These are phyloP conservation scores for Leccinum uliginosum DNA, from an alignment of 768 basidiomycete species.

Conservation along the genomic window DNA sequence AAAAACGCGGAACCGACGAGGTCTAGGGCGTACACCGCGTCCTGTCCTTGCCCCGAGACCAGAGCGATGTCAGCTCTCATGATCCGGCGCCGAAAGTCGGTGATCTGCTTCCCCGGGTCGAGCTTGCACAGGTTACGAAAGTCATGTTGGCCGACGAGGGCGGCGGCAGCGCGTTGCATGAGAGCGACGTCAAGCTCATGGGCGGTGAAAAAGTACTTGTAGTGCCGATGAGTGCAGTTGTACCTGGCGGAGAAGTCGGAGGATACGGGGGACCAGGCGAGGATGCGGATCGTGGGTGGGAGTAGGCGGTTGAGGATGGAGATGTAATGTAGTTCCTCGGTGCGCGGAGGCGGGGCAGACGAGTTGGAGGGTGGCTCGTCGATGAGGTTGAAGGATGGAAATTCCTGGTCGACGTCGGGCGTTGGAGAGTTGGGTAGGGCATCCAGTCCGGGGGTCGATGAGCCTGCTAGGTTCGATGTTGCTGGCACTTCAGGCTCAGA, in stretches of 20 bases:
- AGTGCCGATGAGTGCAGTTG: conserved; percentile 83
- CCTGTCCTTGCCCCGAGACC: conserved; percentile 34
- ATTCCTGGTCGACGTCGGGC: conserved; percentile 11
- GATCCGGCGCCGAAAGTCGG: conserved; percentile 68
- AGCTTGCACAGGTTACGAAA: conserved; percentile 95
- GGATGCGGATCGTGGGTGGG: conserved; percentile 82
- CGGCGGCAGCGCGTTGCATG: conserved; percentile 72
- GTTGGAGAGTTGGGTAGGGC: not conserved
- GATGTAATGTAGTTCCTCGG: conserved; percentile 69
- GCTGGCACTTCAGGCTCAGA: not conserved
- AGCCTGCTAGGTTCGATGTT: not conserved
- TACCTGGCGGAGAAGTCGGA: conserved; percentile 82
- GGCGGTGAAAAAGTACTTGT: conserved; percentile 94
- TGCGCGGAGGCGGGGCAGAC: conserved; percentile 23
- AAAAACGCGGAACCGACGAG: conserved; percentile 85
- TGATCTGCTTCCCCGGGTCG: conserved; percentile 88
- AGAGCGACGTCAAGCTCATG: conserved; percentile 59
- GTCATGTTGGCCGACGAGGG: conserved; percentile 85
- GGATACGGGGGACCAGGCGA: conserved; percentile 91
- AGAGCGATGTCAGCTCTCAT: conserved; percentile 58
- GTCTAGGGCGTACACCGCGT: conserved; percentile 63
- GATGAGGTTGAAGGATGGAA: conserved; percentile 30
- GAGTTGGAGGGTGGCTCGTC: conserved; percentile 38
- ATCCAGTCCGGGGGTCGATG: not conserved
- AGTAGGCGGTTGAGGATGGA: conserved; percentile 81